Evolutionary conservation across 192 early-diverging fungal species (phyloP), one percentile per base, ranked within the genome.

Genomic region (Rhizophagus clarus): DNA sequence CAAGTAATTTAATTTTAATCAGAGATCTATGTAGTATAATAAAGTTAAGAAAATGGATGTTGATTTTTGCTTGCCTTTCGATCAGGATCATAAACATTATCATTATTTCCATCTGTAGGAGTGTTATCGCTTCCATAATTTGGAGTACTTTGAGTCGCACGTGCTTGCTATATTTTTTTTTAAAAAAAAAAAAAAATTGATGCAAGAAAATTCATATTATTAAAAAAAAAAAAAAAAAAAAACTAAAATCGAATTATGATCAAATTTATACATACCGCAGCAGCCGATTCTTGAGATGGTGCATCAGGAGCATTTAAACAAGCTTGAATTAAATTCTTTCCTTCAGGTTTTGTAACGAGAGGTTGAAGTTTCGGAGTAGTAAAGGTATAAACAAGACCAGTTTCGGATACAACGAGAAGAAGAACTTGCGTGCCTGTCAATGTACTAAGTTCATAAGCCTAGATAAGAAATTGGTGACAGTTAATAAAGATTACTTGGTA

Each of bases 361-460:
- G 96, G 95, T 84, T 96, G 95, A 66, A 98, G 89, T 86, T 96
- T 96, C 47, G 93, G 93, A 40, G 97, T 98, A 10, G 97, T 96
- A 83, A 97, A 97, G 29, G 95, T 97, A 85, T 97, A 97, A 7
- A 98, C 96, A 51, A 97, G 92, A 32, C 97, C 97, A 68, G 96
- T 97, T 84, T 98, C 97, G 3, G 95, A 96, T 60, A 96, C 97
- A 15, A 98, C 95, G 72, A 98, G 84, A 47, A 98, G 88, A 64
- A 98, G 88, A 20, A 97, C 95, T 87, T 98, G 95, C 7, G 97
- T 98, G 60, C 97, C 97, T 7, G 97, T 98, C 81, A 98, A 89
- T 3, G 95, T 96, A 81, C 91, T 92, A 9, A 98, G 89, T 84
- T 98, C 97, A 81, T 94, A 97, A 2, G 96, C 97, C 91, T 93